Evolutionary conservation across 768 basidiomycete genomes (phyloP), one percentile per base, ranked within the genome.

Genomic region (Trametes villosa): DNA sequence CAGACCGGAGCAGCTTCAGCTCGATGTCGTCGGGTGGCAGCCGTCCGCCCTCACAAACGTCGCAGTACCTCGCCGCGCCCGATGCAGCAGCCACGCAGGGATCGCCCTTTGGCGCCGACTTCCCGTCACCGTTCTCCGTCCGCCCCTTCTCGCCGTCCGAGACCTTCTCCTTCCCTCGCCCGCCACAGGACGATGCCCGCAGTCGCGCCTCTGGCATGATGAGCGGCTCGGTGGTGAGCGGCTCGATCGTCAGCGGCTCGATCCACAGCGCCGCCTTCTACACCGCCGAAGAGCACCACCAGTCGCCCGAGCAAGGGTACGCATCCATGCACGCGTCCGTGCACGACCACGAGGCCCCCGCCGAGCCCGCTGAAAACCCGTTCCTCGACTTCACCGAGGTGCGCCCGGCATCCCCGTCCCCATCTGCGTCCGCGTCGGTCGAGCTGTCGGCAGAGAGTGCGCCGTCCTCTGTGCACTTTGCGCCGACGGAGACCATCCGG

Each of bases 111-210:
- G 70, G 68, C 33, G 67, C 69, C n/a, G 75, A 74, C 51, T 48
- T 60, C n/a, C 59, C 69, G 4, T 80, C 84, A 0, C 83, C 85
- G 24, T 84, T 88, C 78, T 84, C 79, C 38, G 85, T 86, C 20
- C 83, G 84, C 40, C 86, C 86, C 2, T 88, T 87, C 75, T 83
- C 86, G 0, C 84, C 86, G 12, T 82, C 83, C 18, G 88, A 90
- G 69, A 81, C 83, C 5, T 89, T 87, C 72, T 72, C 84, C 9
- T 89, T 90, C 77, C 88, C 88, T 3, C 82, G 82, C 55, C 88
- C 88, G 2, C 86, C 86, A 4, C 67, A n/a, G 20, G 56, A 57
- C 13, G 53, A 53, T 36, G 26, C 61, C 26, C 40, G 30, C 20
- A 60, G 51, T 55, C 60, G 49, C 33, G 45, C 52, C 12, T 60